A percentile compares a stretch with the other conserved stretches of the same genome.
These are phyloP conservation scores for Dothistroma septosporum DNA, from an alignment of 2,329 filamentous ascomycete genomes.

Conservation along the genomic window DNA sequence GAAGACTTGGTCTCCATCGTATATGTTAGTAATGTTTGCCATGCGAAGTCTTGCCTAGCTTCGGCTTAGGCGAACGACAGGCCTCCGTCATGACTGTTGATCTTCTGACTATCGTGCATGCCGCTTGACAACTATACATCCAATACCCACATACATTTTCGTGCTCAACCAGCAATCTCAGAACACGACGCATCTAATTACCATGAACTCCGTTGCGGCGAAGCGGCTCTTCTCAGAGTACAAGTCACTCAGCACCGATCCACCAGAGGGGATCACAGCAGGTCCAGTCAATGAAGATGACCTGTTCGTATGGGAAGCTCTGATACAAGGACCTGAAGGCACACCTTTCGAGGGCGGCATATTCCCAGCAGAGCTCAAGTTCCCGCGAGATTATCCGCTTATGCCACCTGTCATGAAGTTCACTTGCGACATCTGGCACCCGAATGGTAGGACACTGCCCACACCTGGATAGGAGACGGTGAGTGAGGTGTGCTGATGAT, in stretches of 20 bases:
- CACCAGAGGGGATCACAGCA: constrained; percentile 95
- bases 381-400: constrained; percentile 94
- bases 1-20: not conserved
- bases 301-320: constrained; percentile 90
- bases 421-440: constrained; percentile 89
- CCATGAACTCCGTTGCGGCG: constrained; percentile 49
- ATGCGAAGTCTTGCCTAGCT: too few species aligned
- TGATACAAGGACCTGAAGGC: constrained; percentile 91
- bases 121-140: not conserved
- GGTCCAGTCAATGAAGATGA: constrained; percentile 92
- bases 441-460: constrained; percentile 66
- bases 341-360: constrained; percentile 95
- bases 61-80: not conserved
- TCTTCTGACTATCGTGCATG: not conserved
- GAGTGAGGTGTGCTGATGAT: constrained; percentile 1
- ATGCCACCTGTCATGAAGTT: constrained; percentile 96
- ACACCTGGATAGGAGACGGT: not conserved
- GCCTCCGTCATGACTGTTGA: not conserved
- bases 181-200: not conserved
- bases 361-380: constrained; percentile 90
- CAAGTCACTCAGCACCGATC: constrained; percentile 85
- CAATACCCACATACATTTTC: not conserved
- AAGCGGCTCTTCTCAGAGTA: constrained; percentile 94
- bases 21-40: too few species aligned
- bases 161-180: not conserved